phyloP scores from a whole-genome alignment of 1,139 yeast species.

The Suhomyces coccinellae region DNA sequence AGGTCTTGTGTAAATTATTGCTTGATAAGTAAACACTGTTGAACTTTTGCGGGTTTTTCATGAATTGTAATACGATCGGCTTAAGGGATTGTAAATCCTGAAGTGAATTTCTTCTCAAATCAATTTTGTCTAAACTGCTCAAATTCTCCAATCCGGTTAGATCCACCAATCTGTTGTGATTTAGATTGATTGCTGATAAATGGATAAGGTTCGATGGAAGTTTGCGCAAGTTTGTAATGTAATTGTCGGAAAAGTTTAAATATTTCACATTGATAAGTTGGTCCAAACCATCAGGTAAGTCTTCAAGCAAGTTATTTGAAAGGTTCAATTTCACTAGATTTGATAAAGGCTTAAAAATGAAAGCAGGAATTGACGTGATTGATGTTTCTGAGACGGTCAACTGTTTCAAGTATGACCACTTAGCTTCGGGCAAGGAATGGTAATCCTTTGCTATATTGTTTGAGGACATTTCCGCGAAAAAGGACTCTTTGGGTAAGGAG shows the following conservation, averaged over 20 bases:
- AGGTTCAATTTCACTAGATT: conserved; percentile 58
- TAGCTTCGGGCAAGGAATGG: conserved; percentile 36
- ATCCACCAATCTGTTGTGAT: conserved; percentile 49
- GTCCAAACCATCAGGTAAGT: conserved; percentile 54
- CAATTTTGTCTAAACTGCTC: conserved; percentile 51
- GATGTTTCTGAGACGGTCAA: conserved; percentile 58
- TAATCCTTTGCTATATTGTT: conserved; percentile 17
- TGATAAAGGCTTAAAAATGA: conserved; percentile 49
- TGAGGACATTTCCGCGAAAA: conserved; percentile 14
- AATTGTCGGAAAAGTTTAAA: conserved; percentile 58
- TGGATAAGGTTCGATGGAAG: conserved; percentile 43
- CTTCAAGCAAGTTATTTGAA: conserved; percentile 52
- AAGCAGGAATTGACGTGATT: conserved; percentile 45
- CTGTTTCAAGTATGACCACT: conserved; percentile 59
- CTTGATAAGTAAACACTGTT: conserved; percentile 40
- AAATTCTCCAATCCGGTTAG: conserved; percentile 53
- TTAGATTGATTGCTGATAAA: conserved; percentile 53
- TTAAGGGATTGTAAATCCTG: conserved; percentile 30
- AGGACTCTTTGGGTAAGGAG: conserved; percentile 27
- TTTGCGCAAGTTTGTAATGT: conserved; percentile 39
- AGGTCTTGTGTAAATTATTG: conserved; percentile 50
- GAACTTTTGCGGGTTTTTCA: conserved; percentile 31
- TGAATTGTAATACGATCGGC: conserved; percentile 41
- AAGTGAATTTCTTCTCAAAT: conserved; percentile 55
- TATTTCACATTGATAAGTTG: conserved; percentile 51